Evolutionary conservation across 2,329 filamentous ascomycete genomes (phyloP).

Genomic region (Fusarium decemcellulare): DNA sequence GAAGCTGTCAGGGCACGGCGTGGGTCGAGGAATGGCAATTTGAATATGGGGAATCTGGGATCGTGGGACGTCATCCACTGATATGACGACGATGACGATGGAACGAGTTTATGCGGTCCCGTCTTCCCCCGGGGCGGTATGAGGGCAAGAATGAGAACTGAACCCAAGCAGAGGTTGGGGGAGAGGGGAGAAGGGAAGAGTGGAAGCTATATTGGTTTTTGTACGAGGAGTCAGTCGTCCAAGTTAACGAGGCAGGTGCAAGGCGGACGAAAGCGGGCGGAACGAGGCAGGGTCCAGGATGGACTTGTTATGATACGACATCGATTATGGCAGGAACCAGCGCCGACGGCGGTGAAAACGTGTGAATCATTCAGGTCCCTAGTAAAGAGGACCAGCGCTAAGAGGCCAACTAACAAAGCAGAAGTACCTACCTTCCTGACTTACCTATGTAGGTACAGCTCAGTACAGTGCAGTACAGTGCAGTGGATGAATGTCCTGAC

Average conservation of each 20-base stretch:
- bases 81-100: conserved; percentile 43
- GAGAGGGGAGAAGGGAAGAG: not conserved
- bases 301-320: conserved; percentile 44
- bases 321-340: conserved; percentile 17
- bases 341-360: conserved; percentile 47
- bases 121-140: conserved; percentile 16
- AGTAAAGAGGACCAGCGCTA: conserved; percentile 16
- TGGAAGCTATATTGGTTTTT: conserved; percentile 3
- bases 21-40: conserved; percentile 38
- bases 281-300: conserved; percentile 34
- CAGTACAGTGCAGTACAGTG: not conserved
- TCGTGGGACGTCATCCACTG: conserved; percentile 46
- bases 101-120: conserved; percentile 32
- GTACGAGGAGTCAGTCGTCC: not conserved
- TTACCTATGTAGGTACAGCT: not conserved
- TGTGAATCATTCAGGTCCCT: conserved; percentile 40
- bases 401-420: not conserved
- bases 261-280: conserved; percentile 21
- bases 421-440: too few relatives aligned
- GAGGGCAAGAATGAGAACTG: not conserved
- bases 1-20: conserved; percentile 35
- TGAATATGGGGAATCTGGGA: conserved; percentile 44
- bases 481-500: not conserved
- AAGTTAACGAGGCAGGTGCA: conserved; percentile 7
- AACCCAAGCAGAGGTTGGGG: not conserved